Percentiles rank a stretch among this genome's conserved stretches.
Evolutionary conservation across 1,284 basidiomycete species (phyloP).

Genomic region (Pholiota adiposa): DNA sequence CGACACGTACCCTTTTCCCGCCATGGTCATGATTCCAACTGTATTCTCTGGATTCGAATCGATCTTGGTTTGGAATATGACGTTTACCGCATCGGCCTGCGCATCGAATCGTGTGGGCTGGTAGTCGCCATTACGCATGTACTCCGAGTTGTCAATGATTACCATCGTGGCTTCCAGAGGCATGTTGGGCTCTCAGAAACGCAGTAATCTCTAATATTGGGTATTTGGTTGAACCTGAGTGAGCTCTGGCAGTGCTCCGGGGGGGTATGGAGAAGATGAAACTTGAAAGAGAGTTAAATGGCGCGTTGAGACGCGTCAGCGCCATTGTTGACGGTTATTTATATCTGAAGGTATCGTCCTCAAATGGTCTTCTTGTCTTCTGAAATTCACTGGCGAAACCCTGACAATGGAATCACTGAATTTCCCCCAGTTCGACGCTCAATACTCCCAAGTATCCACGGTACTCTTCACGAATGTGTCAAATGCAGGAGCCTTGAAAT

Average conservation of each 20-base stretch:
- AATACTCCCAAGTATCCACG: conserved; percentile 55
- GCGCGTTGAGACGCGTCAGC: conserved; percentile 21
- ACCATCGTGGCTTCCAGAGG: conserved; percentile 94
- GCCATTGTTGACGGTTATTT: conserved; percentile 16
- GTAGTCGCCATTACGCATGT: conserved; percentile 97
- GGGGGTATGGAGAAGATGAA: not conserved
- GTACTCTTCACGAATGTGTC: conserved; percentile 71
- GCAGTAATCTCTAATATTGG: not conserved
- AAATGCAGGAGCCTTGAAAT: conserved; percentile 65
- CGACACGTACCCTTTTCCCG: conserved; percentile 81
- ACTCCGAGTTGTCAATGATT: conserved; percentile 93
- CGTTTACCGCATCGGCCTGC: conserved; percentile 90
- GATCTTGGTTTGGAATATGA: conserved; percentile 92
- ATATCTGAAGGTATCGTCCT: not conserved
- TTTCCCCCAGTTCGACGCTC: conserved; percentile 54
- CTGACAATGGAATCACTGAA: conserved; percentile 53
- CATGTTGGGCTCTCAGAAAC: conserved; percentile 57
- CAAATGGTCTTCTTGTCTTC: not conserved
- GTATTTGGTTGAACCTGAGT: not conserved
- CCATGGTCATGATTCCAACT: conserved; percentile 98
- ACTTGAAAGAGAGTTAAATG: conserved; percentile 1
- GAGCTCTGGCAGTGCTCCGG: not conserved
- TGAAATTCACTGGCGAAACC: not conserved
- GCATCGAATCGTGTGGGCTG: conserved; percentile 87
- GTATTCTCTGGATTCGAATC: conserved; percentile 97